Evolutionary conservation across 139 green algal genomes (phyloP), one percentile per base, ranked within the genome.

Genomic region (Mychonastes homosphaera): DNA sequence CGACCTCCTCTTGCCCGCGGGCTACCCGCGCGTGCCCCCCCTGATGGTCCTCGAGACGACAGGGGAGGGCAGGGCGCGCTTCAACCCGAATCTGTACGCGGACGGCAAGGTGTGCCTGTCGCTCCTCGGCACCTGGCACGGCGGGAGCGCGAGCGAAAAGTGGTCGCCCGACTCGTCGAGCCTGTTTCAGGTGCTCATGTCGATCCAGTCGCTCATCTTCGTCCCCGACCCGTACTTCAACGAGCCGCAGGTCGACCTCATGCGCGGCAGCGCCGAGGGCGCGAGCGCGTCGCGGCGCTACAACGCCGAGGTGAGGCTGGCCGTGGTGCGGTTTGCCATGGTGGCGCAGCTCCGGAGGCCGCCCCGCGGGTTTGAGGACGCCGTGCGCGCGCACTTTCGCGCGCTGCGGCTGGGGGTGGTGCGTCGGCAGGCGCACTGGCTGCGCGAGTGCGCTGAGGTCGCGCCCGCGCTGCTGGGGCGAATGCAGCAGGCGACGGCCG

Each of bases 11-110:
- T 87, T 90, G 58, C 82, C 85, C 2, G 24, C 51, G 30, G 68
- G 76, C 58, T 95, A 92, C 74, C 87, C 87, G 19, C 69, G 75
- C 30, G 69, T 83, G 30, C 77, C 85, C 9, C 86, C 86, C 8
- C 69, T 84, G 63, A 71, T 87, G 69, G 67, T 82, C 47, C 64
- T 86, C 27, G 80, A 84, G 28, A 92, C 79, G 21, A 87, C 84
- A 0, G 84, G 81, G 6, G 60, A 64, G 13, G 82, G 80, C n/a
- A 56, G 73, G 0, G 76, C 69, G 2, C 63, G 85, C 23, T 87
- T 88, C 81, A 95, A 95, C 72, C 86, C 86, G 29, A 95, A 95
- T 71, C 75, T 93, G 33, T 90, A 87, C 51, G 72, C 75, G 3
- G 43, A 79, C 55, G 87, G 87, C 74, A 94, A 94, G 77, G 86